Evolutionary conservation across 768 basidiomycete genomes (phyloP), one percentile per base, ranked within the genome.

Genomic region (Russula dissimulans): DNA sequence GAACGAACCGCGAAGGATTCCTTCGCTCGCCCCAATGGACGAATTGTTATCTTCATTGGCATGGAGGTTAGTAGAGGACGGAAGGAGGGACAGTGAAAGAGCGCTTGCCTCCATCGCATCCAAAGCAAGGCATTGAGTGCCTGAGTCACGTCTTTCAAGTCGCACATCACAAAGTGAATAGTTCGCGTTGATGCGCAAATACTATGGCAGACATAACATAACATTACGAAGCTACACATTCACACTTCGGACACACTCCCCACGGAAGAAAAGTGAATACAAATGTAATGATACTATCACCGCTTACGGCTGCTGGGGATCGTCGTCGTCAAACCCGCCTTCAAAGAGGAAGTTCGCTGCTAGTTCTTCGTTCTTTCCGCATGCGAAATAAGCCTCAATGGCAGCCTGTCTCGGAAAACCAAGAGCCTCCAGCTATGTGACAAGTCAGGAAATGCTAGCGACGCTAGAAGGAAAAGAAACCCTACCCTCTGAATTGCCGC

Each of bases 281-380:
- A 61, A 36, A 39, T 14, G 44, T 38, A 6, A 10, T 17, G 31
- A 10, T 11, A 56, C 15, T 38, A 51, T 45, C 42, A 14, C 26
- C 49, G n/a, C 49, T 56, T 56, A 51, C 44, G 54, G n/a, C 53
- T 26, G 22, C 22, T 26, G 22, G 22, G 10, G 4, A 29, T 31
- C 5, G 12, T 61, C 60, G 54, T 81, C 84, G 1, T 83, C 84
- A 67, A 84, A 86, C 32, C 77, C 76, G 57, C 74, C 68, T 66
- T 95, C 94, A 64, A 97, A 95, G 67, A 97, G 72, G 67, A 86
- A 95, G 69, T 97, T 97, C 14, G 95, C 97, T 9, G 97, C 94
- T 18, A 95, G 74, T 69, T 97, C 93, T 74, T 98, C 97, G 69
- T 98, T 93, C 80, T 91, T 93, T 71, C 93, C 97, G 72, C 95